Base-by-base conservation (phyloP, 306 rosid species). In the Senna siamea region DNA sequence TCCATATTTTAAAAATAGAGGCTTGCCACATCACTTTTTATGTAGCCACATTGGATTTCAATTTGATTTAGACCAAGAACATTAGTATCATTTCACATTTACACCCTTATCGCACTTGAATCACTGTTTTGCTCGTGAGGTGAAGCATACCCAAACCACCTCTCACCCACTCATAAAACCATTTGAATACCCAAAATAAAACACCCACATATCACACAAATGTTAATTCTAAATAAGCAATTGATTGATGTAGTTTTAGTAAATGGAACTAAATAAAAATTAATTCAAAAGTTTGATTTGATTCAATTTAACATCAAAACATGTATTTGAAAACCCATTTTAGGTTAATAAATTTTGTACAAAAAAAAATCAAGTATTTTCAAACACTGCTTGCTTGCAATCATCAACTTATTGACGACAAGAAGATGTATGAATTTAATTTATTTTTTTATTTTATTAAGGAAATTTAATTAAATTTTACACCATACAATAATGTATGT, bases 401-500 rank as follows among this genome's bases (percentile, higher is more conserved):
- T 78, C 78, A 51, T 70, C 62, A 77, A 20, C 59, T 85, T 85
- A 85, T 88, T 81, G 76, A 19, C 35, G 61, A 60, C 76, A 79
- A 70, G n/a, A n/a, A n/a, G 66, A 76, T 32, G 18, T 13, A 50
- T 63, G 55, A 61, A 54, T 77, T 66, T 18, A 2, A 69, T n/a
- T n/a, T n/a, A n/a, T n/a, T n/a, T n/a, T n/a, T n/a, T n/a, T n/a
- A n/a, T n/a, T n/a, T n/a, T n/a, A n/a, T n/a, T n/a, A n/a, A n/a
- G n/a, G n/a, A n/a, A n/a, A n/a, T n/a, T n/a, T n/a, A n/a, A n/a
- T 77, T 73, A 76, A 77, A 83, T 79, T 74, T 69, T 81, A 82
- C 72, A 69, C 37, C 40, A 61, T 38, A 81, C 40, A 69, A 44
- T 84, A 51, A 28, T 70, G 72, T 56, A 76, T 44, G 75, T 55